phyloP scores from a whole-genome alignment of 2,329 filamentous ascomycete species.

The Pyrenophora graminea region DNA sequence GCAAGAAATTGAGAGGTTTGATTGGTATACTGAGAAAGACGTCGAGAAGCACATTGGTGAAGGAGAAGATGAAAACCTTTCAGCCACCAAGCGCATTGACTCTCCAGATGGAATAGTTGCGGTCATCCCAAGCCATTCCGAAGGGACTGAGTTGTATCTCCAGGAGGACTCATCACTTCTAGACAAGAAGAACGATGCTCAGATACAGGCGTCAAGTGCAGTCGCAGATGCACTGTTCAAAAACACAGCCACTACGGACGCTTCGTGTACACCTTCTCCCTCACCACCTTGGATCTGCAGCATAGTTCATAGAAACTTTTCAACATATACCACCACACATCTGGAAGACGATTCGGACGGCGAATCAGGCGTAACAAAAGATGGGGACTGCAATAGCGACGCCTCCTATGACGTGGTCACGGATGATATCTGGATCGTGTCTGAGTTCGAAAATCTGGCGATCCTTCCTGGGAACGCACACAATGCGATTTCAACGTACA shows the following conservation, averaged over 20 bases:
- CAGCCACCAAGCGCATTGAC: not conserved
- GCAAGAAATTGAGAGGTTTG: constrained; percentile 29
- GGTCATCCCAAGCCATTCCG: not conserved
- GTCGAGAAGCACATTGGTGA: not conserved
- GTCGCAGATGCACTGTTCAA: not conserved
- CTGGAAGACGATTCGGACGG: not conserved
- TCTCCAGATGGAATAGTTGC: not conserved
- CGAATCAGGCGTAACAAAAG: not conserved
- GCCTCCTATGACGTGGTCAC: not conserved
- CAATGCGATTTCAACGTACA: no score
- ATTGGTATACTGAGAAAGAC: constrained; percentile 20
- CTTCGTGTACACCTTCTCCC: not conserved
- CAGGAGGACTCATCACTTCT: not conserved
- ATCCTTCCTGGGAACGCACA: no score
- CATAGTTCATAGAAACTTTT: not conserved
- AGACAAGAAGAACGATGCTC: not conserved
- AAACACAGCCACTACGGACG: not conserved
- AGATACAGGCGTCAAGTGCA: not conserved
- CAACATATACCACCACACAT: not conserved
- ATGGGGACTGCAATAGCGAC: not conserved
- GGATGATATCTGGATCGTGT: not conserved
- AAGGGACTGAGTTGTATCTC: not conserved
- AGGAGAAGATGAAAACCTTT: not conserved
- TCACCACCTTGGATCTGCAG: not conserved
- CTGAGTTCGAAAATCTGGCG: not conserved